Evolutionary conservation across 495 filamentous ascomycete species (phyloP), one percentile per base, ranked within the genome.

Genomic region (Penicillium lagena): DNA sequence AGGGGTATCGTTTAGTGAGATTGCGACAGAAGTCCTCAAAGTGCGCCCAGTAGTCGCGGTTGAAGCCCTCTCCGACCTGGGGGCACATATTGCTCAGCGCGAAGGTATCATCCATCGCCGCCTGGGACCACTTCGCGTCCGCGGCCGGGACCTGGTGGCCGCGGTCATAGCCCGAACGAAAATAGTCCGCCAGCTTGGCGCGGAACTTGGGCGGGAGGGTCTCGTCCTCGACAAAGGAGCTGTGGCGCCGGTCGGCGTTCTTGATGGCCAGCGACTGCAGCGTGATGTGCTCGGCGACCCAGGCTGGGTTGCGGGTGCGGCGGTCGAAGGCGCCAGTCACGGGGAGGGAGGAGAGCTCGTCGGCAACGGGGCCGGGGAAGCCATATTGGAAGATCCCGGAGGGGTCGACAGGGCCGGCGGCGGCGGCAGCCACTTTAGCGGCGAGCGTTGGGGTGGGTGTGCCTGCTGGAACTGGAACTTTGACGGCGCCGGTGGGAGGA

Each of bases 221-320:
- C 2, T 63, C 54, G 67, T 98, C 93, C 64, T 98, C 93, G 46
- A 79, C 63, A 65, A 98, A 98, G 39, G 70, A 66, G 57, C 80
- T 86, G 73, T 93, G 76, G 61, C 86, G 84, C 55, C 93, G 82
- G 73, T 98, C 89, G 43, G 80, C 93, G 52, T 85, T 77, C 49
- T 81, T 80, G 15, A 71, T 55, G 4, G 82, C 71, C 6, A 98
- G 78, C 0, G 91, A 96, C 17, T 77, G 75, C n/a, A 89, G 83
- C 0, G 93, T 98, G 66, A 98, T 95, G 74, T 98, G 93, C 70
- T 98, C 93, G 42, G 83, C 90, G 7, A 96, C 93, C 93, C 93
- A 98, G 60, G 82, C 66, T 2, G 93, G 93, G 60, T 97, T 98
- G 54, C 89, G 85, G 41, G 83, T 87, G 45, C 90, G 86, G 9